Conservation (phyloP, 352 stramenopile genomes). For the Nothophytophthora sp. region DNA sequence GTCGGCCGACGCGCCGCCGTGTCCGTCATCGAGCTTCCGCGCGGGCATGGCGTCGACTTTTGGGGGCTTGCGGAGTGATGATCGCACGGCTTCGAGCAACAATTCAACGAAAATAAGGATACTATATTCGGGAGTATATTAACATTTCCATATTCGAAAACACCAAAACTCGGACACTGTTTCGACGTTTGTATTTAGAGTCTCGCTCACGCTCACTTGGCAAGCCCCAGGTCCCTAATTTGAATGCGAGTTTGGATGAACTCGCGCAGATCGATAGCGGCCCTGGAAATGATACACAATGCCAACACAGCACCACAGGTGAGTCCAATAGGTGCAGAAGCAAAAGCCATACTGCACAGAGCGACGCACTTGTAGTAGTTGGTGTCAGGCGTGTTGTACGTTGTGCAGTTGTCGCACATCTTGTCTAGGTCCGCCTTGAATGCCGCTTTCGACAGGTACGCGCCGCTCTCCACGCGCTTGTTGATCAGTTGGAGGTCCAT, state of each 20-base stretch:
- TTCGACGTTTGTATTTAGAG: too few species aligned
- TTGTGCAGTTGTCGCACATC: conserved; percentile 98
- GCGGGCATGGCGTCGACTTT: too few species aligned
- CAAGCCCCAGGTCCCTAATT: conserved; percentile 46
- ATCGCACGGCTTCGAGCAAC: too few species aligned
- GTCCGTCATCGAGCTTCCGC: too few species aligned
- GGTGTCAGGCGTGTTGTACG: conserved; percentile 96
- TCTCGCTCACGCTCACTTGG: too few species aligned
- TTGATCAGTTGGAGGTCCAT: conserved; percentile 89
- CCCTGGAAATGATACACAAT: conserved; percentile 31
- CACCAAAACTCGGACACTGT: too few species aligned
- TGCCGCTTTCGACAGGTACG: conserved; percentile 92
- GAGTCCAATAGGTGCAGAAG: neutral
- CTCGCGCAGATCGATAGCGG: conserved; percentile 73
- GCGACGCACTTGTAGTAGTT: conserved; percentile 96
- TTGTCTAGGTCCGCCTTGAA: conserved; percentile 95
- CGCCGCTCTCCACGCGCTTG: conserved; percentile 79
- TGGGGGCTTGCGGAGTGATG: too few species aligned
- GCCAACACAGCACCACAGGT: too few species aligned
- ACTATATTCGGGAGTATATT: too few species aligned
- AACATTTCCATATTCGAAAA: too few species aligned
- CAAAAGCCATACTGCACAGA: too few species aligned
- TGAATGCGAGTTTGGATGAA: conserved; percentile 77
- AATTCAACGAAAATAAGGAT: too few species aligned
- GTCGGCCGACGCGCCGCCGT: neutral